A percentile compares a stretch with the other conserved stretches of the same genome.
phyloP scores from a whole-genome alignment of 495 filamentous ascomycete species.

The Halenospora varia region DNA sequence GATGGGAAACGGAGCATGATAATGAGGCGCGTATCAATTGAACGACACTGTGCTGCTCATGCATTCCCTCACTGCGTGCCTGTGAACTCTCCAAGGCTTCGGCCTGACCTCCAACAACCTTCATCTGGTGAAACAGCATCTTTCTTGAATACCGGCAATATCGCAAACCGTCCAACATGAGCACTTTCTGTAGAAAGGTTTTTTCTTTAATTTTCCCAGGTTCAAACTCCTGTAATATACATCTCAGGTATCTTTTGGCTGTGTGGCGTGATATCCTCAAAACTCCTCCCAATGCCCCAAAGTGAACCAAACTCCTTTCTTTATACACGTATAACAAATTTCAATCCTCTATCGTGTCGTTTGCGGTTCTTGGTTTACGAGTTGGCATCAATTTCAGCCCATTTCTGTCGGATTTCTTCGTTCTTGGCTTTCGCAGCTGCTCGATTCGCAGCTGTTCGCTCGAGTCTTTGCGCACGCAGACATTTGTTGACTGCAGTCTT shows the following conservation, averaged over 20 bases:
- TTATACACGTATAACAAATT: background rate
- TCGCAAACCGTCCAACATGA: background rate
- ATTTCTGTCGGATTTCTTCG: constrained; percentile 63
- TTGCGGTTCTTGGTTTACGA: too few relatives aligned
- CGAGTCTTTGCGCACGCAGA: constrained; percentile 70
- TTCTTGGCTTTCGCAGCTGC: constrained; percentile 65
- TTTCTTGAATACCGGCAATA: too few relatives aligned
- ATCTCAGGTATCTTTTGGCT: background rate
- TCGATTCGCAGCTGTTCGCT: constrained; percentile 73
- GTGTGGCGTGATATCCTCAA: background rate
- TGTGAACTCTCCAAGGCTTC: too few relatives aligned
- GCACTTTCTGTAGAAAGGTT: background rate
- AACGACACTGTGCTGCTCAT: too few relatives aligned
- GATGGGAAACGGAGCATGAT: background rate
- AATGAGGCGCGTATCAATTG: background rate
- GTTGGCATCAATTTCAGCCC: constrained; percentile 81
- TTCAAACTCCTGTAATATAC: background rate
- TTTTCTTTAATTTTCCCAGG: background rate
- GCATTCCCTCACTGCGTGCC: too few relatives aligned
- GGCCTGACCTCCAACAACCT: too few relatives aligned
- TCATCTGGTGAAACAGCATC: too few relatives aligned
- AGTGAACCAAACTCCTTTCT: background rate
- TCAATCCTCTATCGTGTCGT: background rate
- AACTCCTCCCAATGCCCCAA: background rate
- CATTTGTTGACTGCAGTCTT: constrained; percentile 81